Percentiles rank a stretch among this genome's conserved stretches.
phyloP scores from a whole-genome alignment of 176 grass and related monocot genomes.

The Panicum miliaceum region DNA sequence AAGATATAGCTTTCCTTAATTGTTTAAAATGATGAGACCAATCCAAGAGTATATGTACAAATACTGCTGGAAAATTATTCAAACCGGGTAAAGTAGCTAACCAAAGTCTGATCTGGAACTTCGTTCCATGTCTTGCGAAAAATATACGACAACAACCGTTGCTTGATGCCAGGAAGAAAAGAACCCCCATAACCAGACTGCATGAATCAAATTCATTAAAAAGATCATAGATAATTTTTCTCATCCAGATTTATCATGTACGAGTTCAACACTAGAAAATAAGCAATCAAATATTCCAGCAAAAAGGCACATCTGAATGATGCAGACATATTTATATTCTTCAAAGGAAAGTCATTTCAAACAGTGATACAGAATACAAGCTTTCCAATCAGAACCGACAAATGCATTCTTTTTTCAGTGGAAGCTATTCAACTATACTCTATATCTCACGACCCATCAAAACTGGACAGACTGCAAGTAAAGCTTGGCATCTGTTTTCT shows the following conservation, averaged over 20 bases:
- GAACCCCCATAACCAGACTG: slow-evolving; percentile 61
- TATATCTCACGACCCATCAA: not conserved
- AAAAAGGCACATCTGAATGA: slow-evolving; percentile 6
- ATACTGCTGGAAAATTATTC: slow-evolving; percentile 19
- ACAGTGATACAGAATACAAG: not conserved
- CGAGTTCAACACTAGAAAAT: not conserved
- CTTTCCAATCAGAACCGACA: not conserved
- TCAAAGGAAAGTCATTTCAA: not conserved
- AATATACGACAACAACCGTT: slow-evolving; percentile 88
- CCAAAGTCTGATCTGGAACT: slow-evolving; percentile 73
- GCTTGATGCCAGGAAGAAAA: slow-evolving; percentile 93
- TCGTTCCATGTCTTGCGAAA: slow-evolving; percentile 90
- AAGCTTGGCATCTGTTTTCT: not conserved
- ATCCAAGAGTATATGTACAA: not conserved
- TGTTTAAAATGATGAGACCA: slow-evolving; percentile 20
- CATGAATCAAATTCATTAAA: slow-evolving; percentile 45
- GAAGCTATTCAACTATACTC: not conserved
- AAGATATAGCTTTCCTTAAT: not conserved
- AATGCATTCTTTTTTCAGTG: not conserved
- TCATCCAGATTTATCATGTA: not conserved
- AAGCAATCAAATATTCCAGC: not conserved
- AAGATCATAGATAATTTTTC: not conserved
- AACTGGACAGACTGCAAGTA: not conserved
- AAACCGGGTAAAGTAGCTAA: slow-evolving; percentile 48
- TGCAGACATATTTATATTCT: not conserved